Conservation (phyloP, 345 rosid species). For the Brassica cretica region DNA sequence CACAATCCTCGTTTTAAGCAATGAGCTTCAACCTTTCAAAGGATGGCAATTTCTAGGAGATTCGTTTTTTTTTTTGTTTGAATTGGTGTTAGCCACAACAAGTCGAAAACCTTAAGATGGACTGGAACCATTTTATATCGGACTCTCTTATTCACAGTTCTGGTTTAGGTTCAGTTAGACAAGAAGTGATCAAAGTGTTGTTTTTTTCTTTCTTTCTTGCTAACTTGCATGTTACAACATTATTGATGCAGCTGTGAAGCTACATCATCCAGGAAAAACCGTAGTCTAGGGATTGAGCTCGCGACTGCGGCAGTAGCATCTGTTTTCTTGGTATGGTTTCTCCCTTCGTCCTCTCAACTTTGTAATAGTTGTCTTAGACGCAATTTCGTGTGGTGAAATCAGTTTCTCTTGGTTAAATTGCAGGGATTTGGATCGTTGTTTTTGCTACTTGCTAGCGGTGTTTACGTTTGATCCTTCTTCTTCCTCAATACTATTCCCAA, state of each 20-base stretch:
- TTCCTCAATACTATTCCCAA: conserved; percentile 1
- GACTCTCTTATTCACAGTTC: background rate
- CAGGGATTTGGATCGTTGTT: conserved; percentile 99
- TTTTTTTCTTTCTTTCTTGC: background rate
- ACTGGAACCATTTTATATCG: background rate
- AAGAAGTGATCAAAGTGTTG: background rate
- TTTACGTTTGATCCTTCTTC: conserved; percentile 63
- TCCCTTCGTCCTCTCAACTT: background rate
- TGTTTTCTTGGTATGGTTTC: conserved; percentile 64
- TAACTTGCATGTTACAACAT: background rate
- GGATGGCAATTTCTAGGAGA: background rate
- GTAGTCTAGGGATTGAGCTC: conserved; percentile 70
- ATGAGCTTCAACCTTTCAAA: too few species aligned
- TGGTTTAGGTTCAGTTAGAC: background rate
- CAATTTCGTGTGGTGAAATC: background rate
- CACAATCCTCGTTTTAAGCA: background rate
- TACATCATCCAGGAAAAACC: conserved; percentile 73
- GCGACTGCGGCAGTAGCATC: conserved; percentile 74
- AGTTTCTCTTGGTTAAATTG: conserved; percentile 16
- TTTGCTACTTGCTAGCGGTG: conserved; percentile 81
- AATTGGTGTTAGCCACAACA: background rate
- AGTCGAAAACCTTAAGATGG: background rate
- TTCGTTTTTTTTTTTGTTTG: background rate
- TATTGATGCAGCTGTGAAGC: conserved; percentile 71
- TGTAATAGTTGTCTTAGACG: conserved; percentile 8